These are phyloP conservation scores for Pugionium dolabratum DNA, from an alignment of 345 rosid genomes.

Conservation along the genomic window DNA sequence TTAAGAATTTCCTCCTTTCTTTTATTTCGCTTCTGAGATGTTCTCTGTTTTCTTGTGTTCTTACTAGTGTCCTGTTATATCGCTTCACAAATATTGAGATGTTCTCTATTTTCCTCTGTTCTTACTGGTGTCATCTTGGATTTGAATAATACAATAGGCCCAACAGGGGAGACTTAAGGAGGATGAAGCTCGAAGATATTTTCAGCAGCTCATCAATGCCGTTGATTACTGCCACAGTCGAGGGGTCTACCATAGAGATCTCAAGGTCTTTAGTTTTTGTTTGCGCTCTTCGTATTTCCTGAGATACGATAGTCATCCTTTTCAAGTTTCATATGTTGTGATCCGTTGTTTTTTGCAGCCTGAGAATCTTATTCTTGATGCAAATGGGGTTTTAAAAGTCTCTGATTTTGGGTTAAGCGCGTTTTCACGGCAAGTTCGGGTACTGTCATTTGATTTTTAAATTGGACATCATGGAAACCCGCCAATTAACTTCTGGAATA, in stretches of 20 bases:
- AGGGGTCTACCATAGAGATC: slow-evolving; percentile 63
- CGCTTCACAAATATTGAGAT: no score
- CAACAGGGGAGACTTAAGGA: slow-evolving; percentile 57
- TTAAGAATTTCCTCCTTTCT: not conserved
- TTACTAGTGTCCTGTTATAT: no score
- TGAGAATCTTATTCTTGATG: slow-evolving; percentile 89
- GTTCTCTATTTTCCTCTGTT: slow-evolving; percentile 1
- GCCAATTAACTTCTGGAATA: not conserved
- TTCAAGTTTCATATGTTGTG: slow-evolving; percentile 3
- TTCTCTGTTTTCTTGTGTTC: not conserved
- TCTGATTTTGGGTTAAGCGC: slow-evolving; percentile 98
- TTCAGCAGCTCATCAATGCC: slow-evolving; percentile 60
- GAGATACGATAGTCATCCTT: not conserved
- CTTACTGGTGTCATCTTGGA: not conserved
- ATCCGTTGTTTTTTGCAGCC: slow-evolving; percentile 56
- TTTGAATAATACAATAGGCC: slow-evolving; percentile 48
- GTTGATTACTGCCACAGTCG: slow-evolving; percentile 71
- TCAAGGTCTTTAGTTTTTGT: slow-evolving; percentile 32
- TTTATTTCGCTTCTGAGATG: not conserved
- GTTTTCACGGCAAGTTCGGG: slow-evolving; percentile 74
- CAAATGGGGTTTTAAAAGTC: slow-evolving; percentile 67
- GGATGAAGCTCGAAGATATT: slow-evolving; percentile 60
- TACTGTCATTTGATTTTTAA: slow-evolving; percentile 33
- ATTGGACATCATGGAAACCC: not conserved
- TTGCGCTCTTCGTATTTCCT: not conserved